phyloP scores from a whole-genome alignment of 1,139 yeast species.

The Wickerhamomyces sp. region DNA sequence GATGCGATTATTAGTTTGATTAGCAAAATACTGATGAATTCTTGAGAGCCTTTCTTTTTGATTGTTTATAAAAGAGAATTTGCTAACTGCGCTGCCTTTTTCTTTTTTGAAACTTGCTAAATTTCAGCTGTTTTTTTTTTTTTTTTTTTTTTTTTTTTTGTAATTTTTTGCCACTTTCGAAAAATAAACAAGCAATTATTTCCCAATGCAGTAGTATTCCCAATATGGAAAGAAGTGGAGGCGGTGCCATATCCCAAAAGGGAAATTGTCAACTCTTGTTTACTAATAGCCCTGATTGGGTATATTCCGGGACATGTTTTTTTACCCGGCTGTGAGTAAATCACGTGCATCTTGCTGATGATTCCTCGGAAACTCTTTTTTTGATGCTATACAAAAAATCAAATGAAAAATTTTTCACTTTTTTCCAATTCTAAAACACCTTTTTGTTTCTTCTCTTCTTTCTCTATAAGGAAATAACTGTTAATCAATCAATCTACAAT shows the following conservation, averaged over 20 bases:
- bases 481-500: slow-evolving; percentile 11
- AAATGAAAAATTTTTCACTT: neutral
- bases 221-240: neutral
- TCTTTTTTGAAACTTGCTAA: too few relatives aligned
- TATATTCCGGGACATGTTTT: neutral
- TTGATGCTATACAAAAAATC: neutral
- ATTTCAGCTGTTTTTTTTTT: too few relatives aligned
- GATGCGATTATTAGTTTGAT: neutral
- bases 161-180: too few relatives aligned
- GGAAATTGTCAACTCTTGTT: neutral
- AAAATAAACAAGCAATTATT: neutral
- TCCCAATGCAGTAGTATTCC: neutral
- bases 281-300: neutral
- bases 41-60: too few relatives aligned
- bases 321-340: neutral
- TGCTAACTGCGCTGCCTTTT: neutral
- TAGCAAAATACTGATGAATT: too few relatives aligned
- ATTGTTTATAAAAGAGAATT: too few relatives aligned
- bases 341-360: too few relatives aligned
- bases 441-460: too few relatives aligned
- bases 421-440: neutral
- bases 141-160: neutral
- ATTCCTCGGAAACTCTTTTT: neutral
- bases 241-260: neutral
- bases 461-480: neutral